These are phyloP conservation scores for Conticribra guillardii DNA, from an alignment of 108 stramenopile genomes.

Conservation along the genomic window DNA sequence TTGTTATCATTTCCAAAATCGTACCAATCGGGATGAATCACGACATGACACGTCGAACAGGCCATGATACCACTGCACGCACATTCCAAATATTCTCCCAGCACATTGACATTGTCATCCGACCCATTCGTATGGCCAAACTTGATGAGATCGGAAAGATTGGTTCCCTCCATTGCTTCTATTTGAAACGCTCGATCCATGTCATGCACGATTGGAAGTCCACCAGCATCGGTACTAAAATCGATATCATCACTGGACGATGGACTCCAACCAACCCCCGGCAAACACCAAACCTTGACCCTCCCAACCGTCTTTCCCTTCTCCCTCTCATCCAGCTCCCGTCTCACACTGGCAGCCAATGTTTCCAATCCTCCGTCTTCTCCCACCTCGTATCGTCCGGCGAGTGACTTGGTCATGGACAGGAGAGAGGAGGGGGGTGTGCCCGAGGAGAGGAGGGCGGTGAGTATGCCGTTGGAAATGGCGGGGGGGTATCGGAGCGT, in stretches of 20 bases:
- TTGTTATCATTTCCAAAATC: constrained; percentile 1
- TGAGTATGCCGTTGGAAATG: constrained; percentile 40
- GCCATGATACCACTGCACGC: constrained; percentile 79
- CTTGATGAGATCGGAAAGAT: constrained; percentile 62
- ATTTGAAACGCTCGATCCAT: constrained; percentile 58
- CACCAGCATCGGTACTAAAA: neutral
- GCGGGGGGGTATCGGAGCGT: constrained; percentile 28
- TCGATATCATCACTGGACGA: constrained; percentile 31
- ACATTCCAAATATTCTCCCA: constrained; percentile 77
- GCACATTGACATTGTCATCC: constrained; percentile 46
- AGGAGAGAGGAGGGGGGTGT: constrained; percentile 40
- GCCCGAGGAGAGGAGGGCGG: constrained; percentile 42
- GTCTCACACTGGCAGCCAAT: constrained; percentile 53
- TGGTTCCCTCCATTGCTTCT: constrained; percentile 45
- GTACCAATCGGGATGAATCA: constrained; percentile 66
- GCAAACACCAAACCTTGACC: constrained; percentile 53
- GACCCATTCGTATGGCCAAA: too few species aligned
- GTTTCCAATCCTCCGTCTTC: constrained; percentile 68
- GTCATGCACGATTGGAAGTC: constrained; percentile 23
- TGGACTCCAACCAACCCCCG: constrained; percentile 56
- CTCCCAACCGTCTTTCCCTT: constrained; percentile 33
- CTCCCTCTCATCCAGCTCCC: constrained; percentile 29
- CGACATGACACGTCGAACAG: constrained; percentile 82
- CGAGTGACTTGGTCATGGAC: constrained; percentile 45
- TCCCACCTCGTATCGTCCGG: constrained; percentile 69